Base-by-base conservation (phyloP, 306 rosid species). In the Crataegus laevigata region DNA sequence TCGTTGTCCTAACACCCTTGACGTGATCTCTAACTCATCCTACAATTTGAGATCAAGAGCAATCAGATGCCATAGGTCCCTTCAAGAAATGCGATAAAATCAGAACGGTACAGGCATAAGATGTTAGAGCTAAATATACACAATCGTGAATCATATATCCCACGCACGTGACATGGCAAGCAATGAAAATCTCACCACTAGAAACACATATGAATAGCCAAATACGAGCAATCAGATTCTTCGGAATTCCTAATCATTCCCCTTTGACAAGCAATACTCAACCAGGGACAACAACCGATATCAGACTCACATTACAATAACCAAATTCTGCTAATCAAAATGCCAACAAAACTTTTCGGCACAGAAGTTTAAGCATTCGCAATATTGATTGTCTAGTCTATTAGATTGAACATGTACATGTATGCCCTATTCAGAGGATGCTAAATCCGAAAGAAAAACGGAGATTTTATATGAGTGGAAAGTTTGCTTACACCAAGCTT, bases 21-120 rank as follows among this genome's bases (percentile, higher is more conserved):
- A 81, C 9, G 88, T 92, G 58, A 94, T 89, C 83, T 94, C 97
- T 71, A 94, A 74, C 79, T 90, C 97, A 82, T 94, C 99, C 97
- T 94, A 89, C 80, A 84, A 81, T 68, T 71, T 14, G 21, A 73
- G 62, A 58, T 42, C 78, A 40, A 18, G 24, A 3, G 4, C 18
- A 1, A 51, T 69, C 43, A 40, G 43, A 40, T 40, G 43, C 43
- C 11, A 40, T 3, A 9, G 11, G 43, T 10, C 43, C 43, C 12
- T 9, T 40, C 3, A 10, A 40, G 12, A 40, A 9, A 40, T 9
- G 6, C n/a, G 15, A 68, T 6, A 76, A 30, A 50, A 47, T 69
- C 34, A 42, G 32, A 52, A 26, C 1, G 38, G 28, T 13, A 13
- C 66, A 61, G 66, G 14, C 2, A 59, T 17, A 54, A 8, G 43